These are phyloP conservation scores for Alnus glutinosa DNA, from an alignment of 306 rosid genomes.

Conservation along the genomic window DNA sequence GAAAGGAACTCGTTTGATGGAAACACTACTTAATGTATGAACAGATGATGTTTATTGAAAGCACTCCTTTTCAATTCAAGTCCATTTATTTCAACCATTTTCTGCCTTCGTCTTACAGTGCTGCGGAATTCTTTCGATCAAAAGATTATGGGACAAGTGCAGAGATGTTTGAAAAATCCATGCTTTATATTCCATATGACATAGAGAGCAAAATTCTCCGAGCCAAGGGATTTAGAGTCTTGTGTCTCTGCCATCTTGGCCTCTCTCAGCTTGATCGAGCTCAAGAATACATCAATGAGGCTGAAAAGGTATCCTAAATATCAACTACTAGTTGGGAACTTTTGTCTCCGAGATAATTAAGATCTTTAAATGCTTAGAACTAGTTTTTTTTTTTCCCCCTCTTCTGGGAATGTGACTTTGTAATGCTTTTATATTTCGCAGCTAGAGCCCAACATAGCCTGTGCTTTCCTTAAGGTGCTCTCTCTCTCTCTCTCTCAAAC, in stretches of 20 bases:
- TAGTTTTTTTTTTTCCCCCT: too few relatives aligned
- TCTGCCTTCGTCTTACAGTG: conserved; percentile 46
- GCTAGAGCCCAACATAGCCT: conserved; percentile 88
- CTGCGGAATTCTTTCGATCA: conserved; percentile 74
- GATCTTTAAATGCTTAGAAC: not conserved
- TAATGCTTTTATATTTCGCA: conserved; percentile 45
- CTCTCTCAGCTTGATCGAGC: conserved; percentile 86
- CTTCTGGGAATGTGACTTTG: not conserved
- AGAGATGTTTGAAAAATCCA: conserved; percentile 88
- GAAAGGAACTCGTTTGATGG: conserved; percentile 10
- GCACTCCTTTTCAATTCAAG: conserved; percentile 14
- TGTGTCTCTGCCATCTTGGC: conserved; percentile 92
- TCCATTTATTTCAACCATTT: conserved; percentile 21
- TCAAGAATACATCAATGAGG: conserved; percentile 79
- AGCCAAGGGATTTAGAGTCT: conserved; percentile 86
- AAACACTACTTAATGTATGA: not conserved
- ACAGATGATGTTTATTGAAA: conserved; percentile 1
- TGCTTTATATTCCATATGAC: conserved; percentile 82
- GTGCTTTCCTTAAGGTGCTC: conserved; percentile 84
- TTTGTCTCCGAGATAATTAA: conserved; percentile 1
- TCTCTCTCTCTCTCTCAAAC: conserved; percentile 16
- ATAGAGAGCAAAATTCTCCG: conserved; percentile 67
- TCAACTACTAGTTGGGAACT: conserved; percentile 20
- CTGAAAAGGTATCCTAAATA: conserved; percentile 69
- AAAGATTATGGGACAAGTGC: conserved; percentile 85